Evolutionary conservation across 2,329 filamentous ascomycete genomes (phyloP), one percentile per base, ranked within the genome.

Genomic region (Trichoderma sp.): DNA sequence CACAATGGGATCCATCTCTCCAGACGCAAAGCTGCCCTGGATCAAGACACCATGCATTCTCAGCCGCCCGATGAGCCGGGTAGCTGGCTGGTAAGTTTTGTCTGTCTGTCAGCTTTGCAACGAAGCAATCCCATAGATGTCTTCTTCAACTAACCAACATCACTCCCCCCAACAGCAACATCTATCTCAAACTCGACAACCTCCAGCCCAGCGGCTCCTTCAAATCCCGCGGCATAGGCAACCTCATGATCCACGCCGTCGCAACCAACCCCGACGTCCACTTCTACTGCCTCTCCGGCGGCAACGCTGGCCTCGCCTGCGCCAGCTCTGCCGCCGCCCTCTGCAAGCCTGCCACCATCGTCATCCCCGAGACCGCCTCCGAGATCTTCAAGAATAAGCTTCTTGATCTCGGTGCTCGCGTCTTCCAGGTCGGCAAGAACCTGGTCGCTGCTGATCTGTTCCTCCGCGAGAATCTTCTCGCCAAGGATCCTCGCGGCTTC

Each of bases 171-270:
- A 12, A 47, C 73, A 87, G 92, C 84, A 91, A 92, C 83, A 89
- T 97, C 80, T 93, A 92, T 80, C 89, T 97, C 77, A 97, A 97
- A 81, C 88, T 96, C 73, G 93, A 97, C 77, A 93, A 92, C 79
- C 88, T 94, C 69, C 94, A 97, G 78, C 94, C 93, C 5, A 92
- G 91, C 26, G 92, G 92, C 74, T 95, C 92, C 50, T 97, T 97
- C 88, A 96, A 97, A 81, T 95, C 92, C 61, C 87, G 89, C 75
- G 93, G 92, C 34, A 88, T 95, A 73, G 92, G 93, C 64, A 88
- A 92, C 80, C 87, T 92, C 78, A 90, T 94, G 78, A 82, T 83
- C 71, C 78, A 78, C 67, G 80, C 81, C 70, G 77, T 82, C 73
- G 72, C 74, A 5, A 73, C 76, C 70, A 76, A 76, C 2, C 76